Evolutionary conservation across 371 early-diverging fungal species (phyloP).

Genomic region (Lichtheimia hyalospora): DNA sequence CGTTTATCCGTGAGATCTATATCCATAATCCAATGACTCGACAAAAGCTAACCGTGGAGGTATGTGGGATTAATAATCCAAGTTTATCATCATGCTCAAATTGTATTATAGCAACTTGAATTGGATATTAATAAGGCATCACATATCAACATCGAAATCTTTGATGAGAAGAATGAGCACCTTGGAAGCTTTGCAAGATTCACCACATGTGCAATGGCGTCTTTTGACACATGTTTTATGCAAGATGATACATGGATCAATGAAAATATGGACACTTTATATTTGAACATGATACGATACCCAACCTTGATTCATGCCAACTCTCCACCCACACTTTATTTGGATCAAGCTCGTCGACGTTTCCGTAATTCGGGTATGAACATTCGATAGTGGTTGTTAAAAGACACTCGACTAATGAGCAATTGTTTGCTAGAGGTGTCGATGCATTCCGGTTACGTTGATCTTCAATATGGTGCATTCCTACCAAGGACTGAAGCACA

Average conservation of each 20-base stretch:
- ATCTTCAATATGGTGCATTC: constrained; percentile 54
- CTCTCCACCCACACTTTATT: constrained; percentile 54
- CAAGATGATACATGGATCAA: constrained; percentile 64
- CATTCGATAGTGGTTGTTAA: too few relatives aligned
- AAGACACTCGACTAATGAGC: neutral
- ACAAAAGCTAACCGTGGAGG: constrained; percentile 19
- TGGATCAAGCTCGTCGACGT: constrained; percentile 60
- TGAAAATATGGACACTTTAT: constrained; percentile 55
- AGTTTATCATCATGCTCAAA: neutral
- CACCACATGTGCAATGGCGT: constrained; percentile 60
- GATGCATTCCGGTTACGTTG: constrained; percentile 55
- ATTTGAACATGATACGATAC: constrained; percentile 60
- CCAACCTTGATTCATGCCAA: constrained; percentile 61
- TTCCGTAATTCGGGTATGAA: constrained; percentile 49
- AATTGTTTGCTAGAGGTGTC: constrained; percentile 20
- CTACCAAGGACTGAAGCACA: constrained; percentile 49
- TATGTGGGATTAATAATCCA: neutral
- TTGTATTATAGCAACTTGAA: constrained; percentile 8
- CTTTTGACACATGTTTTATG: constrained; percentile 59
- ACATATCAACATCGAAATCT: constrained; percentile 11
- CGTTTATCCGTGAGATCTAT: constrained; percentile 56
- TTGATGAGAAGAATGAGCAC: constrained; percentile 26
- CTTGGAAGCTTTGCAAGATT: constrained; percentile 54
- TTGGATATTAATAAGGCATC: constrained; percentile 8
- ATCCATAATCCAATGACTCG: constrained; percentile 51